Evolutionary conservation across 139 green algal species (phyloP).

Genomic region (Volvox africanus): DNA sequence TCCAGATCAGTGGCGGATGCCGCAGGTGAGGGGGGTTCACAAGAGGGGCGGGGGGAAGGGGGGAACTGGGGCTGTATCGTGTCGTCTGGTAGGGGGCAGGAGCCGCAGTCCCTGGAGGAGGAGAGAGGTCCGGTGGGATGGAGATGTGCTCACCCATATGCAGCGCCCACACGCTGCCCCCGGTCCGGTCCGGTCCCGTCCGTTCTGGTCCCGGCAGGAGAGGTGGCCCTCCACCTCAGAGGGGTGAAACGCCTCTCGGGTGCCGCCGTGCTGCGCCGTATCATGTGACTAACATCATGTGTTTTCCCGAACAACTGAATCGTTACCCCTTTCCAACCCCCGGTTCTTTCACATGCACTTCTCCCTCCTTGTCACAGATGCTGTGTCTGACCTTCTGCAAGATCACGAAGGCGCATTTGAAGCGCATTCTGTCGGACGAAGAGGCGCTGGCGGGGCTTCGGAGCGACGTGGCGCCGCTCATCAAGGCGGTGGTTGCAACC

Average conservation of each 20-base stretch:
- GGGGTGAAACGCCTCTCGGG: too few relatives aligned
- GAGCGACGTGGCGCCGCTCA: constrained; percentile 2
- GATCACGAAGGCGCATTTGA: constrained; percentile 92
- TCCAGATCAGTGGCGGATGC: constrained; percentile 88
- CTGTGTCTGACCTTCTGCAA: constrained; percentile 96
- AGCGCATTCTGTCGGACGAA: constrained; percentile 81
- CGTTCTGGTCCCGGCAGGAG: too few relatives aligned
- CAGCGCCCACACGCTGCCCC: too few relatives aligned
- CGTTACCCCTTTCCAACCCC: not conserved
- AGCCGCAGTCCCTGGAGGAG: too few relatives aligned
- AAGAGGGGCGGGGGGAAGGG: too few relatives aligned
- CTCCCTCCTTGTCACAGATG: not conserved
- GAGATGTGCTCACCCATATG: too few relatives aligned
- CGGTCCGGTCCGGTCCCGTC: too few relatives aligned
- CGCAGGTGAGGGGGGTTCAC: constrained; percentile 67
- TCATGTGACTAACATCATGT: not conserved
- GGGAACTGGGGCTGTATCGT: too few relatives aligned
- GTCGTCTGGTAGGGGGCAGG: too few relatives aligned
- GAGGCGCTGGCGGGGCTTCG: constrained; percentile 44
- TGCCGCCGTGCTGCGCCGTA: too few relatives aligned
- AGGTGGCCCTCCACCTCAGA: too few relatives aligned
- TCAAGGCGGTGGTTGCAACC: constrained; percentile 87
- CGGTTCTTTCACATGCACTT: not conserved
- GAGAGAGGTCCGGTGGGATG: too few relatives aligned
- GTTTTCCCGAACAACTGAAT: not conserved